phyloP scores from a whole-genome alignment of 805 yeast genomes.

The Candida orba region DNA sequence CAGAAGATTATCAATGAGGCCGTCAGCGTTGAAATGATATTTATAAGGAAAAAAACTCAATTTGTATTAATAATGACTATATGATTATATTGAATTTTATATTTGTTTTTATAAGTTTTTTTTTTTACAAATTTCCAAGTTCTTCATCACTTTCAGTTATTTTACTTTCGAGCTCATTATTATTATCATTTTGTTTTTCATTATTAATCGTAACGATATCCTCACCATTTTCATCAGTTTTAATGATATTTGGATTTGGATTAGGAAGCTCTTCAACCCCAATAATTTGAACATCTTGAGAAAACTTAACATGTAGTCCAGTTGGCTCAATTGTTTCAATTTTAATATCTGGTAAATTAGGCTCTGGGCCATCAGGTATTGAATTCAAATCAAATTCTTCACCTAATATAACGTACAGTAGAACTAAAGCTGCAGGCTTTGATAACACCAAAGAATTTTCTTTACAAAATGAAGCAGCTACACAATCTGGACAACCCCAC shows the following conservation, averaged over 20 bases:
- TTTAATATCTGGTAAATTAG: slow-evolving; percentile 57
- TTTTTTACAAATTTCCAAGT: slow-evolving; percentile 1
- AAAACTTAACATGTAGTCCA: slow-evolving; percentile 47
- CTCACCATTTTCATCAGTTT: slow-evolving; percentile 4
- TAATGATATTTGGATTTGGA: slow-evolving; percentile 1
- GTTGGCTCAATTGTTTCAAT: slow-evolving; percentile 65
- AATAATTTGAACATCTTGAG: slow-evolving; percentile 52
- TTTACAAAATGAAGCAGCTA: slow-evolving; percentile 74
- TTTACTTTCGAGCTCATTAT: too few species aligned
- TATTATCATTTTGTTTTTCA: too few species aligned
- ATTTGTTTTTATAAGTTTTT: background rate
- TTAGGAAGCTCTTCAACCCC: slow-evolving; percentile 22
- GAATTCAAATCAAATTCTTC: slow-evolving; percentile 36
- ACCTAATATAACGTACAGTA: slow-evolving; percentile 57
- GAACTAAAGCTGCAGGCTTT: slow-evolving; percentile 74
- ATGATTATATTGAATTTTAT: background rate
- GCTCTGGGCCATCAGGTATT: slow-evolving; percentile 67
- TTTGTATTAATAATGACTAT: too few species aligned
- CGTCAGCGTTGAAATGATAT: slow-evolving; percentile 2
- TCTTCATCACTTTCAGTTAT: slow-evolving; percentile 4
- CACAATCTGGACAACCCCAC: slow-evolving; percentile 71
- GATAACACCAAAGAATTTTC: slow-evolving; percentile 81
- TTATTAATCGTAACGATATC: background rate
- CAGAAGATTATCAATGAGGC: slow-evolving; percentile 27
- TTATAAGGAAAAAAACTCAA: too few species aligned